Base-by-base conservation (phyloP, 2,329 filamentous ascomycete genomes). In the Shiraia sp. region DNA sequence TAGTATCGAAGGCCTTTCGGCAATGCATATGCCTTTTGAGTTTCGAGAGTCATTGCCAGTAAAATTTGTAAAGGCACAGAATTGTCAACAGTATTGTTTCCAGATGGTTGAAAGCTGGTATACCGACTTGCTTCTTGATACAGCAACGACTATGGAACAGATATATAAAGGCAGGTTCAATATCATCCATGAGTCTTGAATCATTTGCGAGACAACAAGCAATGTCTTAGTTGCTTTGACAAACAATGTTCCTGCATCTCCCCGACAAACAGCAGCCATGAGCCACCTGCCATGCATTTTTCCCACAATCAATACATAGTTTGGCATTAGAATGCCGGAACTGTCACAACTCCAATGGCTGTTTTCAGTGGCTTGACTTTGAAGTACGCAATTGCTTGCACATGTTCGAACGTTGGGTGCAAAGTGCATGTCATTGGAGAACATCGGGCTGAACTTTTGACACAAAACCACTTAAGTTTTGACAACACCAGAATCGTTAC, bases 1-100 rank as follows among this genome's bases (percentile, higher is more conserved):
- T 69, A 73, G 53, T 65, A 72, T 10, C 58, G 54, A 17, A 66
- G 48, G 4, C 53, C 45, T 14, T 56, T 40, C 0, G 49, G 47
- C 6, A 58, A 19, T 3, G 36, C 28, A 29, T 40, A 45, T 10
- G 36, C 19, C 1, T 8, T 16, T 7, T 31, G 24, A 16, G 13
- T 1, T 12, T 37, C 25, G 14, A 25, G 14, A 10, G 41, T n/a
- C 51, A 61, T 59, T 9, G 4, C 2, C 15, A 7, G 22, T 32
- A 24, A n/a, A 31, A 27, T n/a, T n/a, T n/a, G n/a, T n/a, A n/a
- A n/a, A n/a, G n/a, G n/a, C n/a, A n/a, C n/a, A n/a, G n/a, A n/a
- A n/a, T n/a, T n/a, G n/a, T n/a, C n/a, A n/a, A n/a, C n/a, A n/a
- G n/a, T n/a, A n/a, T n/a, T 5, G 19, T 16, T 22, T 8, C 6